These are phyloP conservation scores for Rosa rugosa DNA, from an alignment of 306 rosid genomes.

Conservation along the genomic window DNA sequence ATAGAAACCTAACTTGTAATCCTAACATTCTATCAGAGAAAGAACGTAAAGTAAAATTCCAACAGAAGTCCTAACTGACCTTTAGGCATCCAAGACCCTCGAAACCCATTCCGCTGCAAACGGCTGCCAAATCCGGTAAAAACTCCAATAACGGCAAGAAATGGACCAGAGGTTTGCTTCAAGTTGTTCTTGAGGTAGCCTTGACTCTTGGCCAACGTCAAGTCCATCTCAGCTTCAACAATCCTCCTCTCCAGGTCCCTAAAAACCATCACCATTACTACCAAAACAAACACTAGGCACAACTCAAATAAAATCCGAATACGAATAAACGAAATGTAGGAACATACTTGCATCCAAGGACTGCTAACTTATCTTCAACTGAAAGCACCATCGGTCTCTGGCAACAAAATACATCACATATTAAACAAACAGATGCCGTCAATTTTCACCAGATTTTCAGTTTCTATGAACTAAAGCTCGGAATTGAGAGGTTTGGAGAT, in stretches of 20 bases:
- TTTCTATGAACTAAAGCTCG: neutral
- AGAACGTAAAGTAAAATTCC: neutral
- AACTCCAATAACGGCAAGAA: conserved; percentile 94
- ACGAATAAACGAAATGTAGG: neutral
- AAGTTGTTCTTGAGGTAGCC: conserved; percentile 73
- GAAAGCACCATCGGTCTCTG: conserved; percentile 87
- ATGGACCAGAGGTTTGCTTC: conserved; percentile 52
- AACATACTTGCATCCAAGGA: conserved; percentile 82
- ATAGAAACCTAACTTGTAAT: neutral
- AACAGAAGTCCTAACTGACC: conserved; percentile 52
- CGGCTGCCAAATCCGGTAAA: conserved; percentile 94
- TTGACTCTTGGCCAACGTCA: conserved; percentile 93
- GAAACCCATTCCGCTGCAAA: conserved; percentile 66
- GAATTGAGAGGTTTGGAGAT: neutral
- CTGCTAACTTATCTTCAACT: conserved; percentile 81
- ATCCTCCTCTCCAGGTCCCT: conserved; percentile 93
- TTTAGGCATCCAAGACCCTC: conserved; percentile 99
- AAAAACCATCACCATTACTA: conserved; percentile 11
- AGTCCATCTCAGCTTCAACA: conserved; percentile 94
- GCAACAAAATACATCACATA: neutral
- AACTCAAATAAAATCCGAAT: neutral
- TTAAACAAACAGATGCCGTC: neutral
- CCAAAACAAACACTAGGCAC: neutral
- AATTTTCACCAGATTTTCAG: neutral
- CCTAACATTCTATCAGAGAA: neutral